phyloP scores from a whole-genome alignment of 176 grass and related monocot species.

The Oryza australiensis region DNA sequence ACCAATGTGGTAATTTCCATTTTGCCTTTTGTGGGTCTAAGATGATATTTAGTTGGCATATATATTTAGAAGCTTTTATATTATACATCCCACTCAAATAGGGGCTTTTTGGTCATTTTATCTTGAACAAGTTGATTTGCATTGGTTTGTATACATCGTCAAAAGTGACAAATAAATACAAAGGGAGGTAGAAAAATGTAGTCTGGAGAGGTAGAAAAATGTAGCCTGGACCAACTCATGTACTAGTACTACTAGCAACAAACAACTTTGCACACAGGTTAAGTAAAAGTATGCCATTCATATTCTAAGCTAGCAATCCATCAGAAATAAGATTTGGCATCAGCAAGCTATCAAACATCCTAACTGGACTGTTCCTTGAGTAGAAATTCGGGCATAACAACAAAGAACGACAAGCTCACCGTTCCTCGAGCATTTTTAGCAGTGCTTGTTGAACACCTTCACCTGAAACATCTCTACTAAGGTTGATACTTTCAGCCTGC shows the following conservation, averaged over 20 bases:
- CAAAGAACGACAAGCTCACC: constrained; percentile 44
- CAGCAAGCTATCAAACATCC: background rate
- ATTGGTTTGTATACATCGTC: no score
- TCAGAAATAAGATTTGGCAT: constrained; percentile 14
- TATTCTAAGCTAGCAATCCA: background rate
- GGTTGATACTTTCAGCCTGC: constrained; percentile 80
- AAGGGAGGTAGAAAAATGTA: background rate
- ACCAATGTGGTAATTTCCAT: no score
- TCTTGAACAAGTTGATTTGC: no score
- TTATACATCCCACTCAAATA: no score
- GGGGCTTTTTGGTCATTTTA: no score
- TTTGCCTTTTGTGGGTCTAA: no score
- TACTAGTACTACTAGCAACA: background rate
- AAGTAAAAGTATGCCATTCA: background rate
- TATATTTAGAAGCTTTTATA: no score
- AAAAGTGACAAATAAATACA: no score
- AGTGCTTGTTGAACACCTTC: constrained; percentile 86
- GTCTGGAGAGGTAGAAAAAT: background rate
- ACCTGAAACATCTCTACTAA: constrained; percentile 83
- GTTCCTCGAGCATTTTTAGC: constrained; percentile 83
- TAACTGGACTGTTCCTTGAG: background rate
- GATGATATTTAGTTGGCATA: no score
- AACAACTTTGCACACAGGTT: background rate
- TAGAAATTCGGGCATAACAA: constrained; percentile 4
- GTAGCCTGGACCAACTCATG: background rate